Conservation (phyloP, 2,329 filamentous ascomycete species). For the Trichoderma sp. region DNA sequence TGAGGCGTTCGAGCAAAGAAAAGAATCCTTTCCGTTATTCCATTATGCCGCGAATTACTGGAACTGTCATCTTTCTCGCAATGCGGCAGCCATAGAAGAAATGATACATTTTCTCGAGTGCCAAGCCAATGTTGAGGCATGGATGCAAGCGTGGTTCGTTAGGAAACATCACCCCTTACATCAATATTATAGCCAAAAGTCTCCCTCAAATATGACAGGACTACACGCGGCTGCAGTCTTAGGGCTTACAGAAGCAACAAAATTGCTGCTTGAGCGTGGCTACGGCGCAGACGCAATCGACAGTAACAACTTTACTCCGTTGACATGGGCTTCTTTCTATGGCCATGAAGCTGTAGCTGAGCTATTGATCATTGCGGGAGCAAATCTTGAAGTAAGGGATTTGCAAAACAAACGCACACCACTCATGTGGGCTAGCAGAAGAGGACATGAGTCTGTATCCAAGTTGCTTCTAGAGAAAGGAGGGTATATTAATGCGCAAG, state of each 20-base stretch:
- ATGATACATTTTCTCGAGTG: not conserved
- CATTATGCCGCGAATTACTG: not conserved
- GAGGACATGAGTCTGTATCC: not conserved
- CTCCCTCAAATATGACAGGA: not conserved
- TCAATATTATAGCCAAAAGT: not conserved
- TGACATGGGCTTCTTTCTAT: not conserved
- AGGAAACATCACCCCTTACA: not conserved
- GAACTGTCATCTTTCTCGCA: not conserved
- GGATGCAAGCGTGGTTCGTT: not conserved
- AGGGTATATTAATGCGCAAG: not conserved
- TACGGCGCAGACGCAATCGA: accelerated
- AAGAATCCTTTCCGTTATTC: not conserved
- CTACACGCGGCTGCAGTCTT: not conserved
- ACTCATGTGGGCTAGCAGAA: accelerated
- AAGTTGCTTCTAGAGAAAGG: not conserved
- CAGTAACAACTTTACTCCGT: accelerated
- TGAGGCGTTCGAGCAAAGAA: not conserved
- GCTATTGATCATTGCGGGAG: not conserved
- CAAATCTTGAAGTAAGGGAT: not conserved
- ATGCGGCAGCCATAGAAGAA: accelerated
- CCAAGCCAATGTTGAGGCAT: not conserved
- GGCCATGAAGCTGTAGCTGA: not conserved
- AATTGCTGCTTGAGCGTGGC: not conserved
- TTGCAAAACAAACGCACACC: accelerated
- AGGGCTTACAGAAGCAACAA: not conserved